Base-by-base conservation (phyloP, 2,329 filamentous ascomycete species). In the Sporothrix curviconia region DNA sequence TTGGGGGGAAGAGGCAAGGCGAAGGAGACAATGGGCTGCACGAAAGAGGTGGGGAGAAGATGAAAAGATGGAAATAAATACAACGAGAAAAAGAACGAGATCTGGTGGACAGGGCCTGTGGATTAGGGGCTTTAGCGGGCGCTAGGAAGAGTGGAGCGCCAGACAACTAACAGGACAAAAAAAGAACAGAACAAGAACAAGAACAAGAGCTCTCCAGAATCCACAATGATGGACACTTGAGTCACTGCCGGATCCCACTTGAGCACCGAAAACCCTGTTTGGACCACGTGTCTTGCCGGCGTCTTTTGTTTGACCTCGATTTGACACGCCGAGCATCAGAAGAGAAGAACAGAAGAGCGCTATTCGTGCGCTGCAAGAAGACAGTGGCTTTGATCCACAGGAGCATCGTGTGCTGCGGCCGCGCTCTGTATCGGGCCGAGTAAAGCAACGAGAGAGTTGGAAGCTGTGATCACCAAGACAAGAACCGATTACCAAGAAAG, bases 31-130 rank as follows among this genome's bases (percentile, higher is more conserved):
- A 40, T 17, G 25, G 6, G 19, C 25, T 11, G 19, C 12, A 12
- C 22, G 12, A 15, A 28, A 25, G 30, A 25, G 11, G 12, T 15
- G n/a, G n/a, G 22, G 25, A 15, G 14, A 22, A 24, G 19, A 24
- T 14, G 12, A 43, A 43, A 14, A 3, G 4, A 15, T 14, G 6
- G 2, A 2, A 7, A 7, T 28, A 49, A 46, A 34, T 22, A 34
- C 44, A n/a, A 49, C 44, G 44, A 49, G 44, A 49, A 17, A 19
- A 32, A 19, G n/a, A 49, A 49, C 44, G 44, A 32, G n/a, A n/a
- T n/a, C n/a, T n/a, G n/a, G n/a, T n/a, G n/a, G n/a, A n/a, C n/a
- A n/a, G n/a, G n/a, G n/a, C n/a, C n/a, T n/a, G n/a, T n/a, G n/a
- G n/a, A n/a, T n/a, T n/a, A n/a, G n/a, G n/a, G n/a, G n/a, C n/a